Base-by-base conservation (phyloP, 257 asterid species). In the Nicotiana otophora region DNA sequence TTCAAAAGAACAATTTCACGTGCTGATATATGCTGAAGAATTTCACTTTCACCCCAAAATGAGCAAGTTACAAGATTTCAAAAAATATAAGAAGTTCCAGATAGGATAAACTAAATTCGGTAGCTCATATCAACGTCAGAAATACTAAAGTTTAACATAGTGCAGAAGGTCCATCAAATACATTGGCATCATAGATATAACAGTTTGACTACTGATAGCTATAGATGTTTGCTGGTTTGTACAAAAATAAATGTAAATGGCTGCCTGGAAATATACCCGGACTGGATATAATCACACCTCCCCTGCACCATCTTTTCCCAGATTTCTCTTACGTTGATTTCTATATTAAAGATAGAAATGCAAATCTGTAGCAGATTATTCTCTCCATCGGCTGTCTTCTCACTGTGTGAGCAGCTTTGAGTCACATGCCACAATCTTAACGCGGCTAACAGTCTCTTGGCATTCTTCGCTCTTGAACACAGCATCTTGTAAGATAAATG, bases 391-490 rank as follows among this genome's bases (percentile, higher is more conserved):
- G 62, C 72, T 14, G 72, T 81, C 80, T 78, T 82, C 88, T 93
- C 89, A 95, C 98, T 93, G 98, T 6, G 91, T 89, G 36, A 94
- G 90, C 84, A 94, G 86, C 91, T 94, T 92, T 0, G 98, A 94
- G 86, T 94, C 98, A 28, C 98, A 95, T 0, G 98, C 99, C 48
- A 93, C 99, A 68, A 95, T 92, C 93, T 95, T 95, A 74, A 92
- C 90, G 16, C 89, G 88, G 6, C 90, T 89, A 14, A 95, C 94
- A 11, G 74, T 87, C 88, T 92, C 97, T 82, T 90, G 96, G 87
- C 90, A 89, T 77, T 95, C 97, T 20, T 95, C 98, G 28, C 90
- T 88, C 87, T 93, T 95, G 84, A 95, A 88, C 77, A 76, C 75
- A 84, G 98, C 98, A 88, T 93, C 87, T 90, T 93, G 98, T 80